Evolutionary conservation across 1,284 basidiomycete genomes (phyloP).

Genomic region (Heliocybe sulcata): DNA sequence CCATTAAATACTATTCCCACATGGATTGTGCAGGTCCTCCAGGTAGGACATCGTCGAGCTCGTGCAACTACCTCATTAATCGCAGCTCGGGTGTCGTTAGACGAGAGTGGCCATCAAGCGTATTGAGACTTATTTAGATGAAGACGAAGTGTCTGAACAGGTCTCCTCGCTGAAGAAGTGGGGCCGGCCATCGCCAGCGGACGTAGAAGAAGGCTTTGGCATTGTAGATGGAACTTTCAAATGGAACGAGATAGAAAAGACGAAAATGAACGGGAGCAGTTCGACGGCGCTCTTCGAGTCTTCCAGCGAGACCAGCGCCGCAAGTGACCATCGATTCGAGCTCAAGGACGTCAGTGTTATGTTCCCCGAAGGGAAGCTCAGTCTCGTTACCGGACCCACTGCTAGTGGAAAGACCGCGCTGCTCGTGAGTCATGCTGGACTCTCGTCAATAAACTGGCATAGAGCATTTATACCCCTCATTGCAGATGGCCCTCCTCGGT

Average conservation of each 20-base stretch:
- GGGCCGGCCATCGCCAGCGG: slow-evolving; percentile 12
- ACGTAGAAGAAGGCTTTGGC: slow-evolving; percentile 41
- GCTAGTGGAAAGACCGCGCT: slow-evolving; percentile 79
- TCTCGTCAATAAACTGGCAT: neutral
- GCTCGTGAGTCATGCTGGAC: slow-evolving; percentile 35
- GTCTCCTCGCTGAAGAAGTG: slow-evolving; percentile 28
- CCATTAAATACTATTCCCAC: slow-evolving; percentile 69
- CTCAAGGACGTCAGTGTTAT: slow-evolving; percentile 55
- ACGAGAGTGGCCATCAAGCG: slow-evolving; percentile 74
- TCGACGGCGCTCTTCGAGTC: slow-evolving; percentile 9
- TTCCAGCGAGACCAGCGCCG: slow-evolving; percentile 12
- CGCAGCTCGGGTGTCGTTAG: slow-evolving; percentile 27
- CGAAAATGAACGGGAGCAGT: neutral
- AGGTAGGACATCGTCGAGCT: slow-evolving; percentile 26
- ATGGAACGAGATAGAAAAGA: slow-evolving; percentile 53
- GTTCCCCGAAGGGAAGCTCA: slow-evolving; percentile 66
- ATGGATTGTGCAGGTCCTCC: slow-evolving; percentile 57
- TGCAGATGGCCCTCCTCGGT: slow-evolving; percentile 58
- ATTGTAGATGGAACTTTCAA: slow-evolving; percentile 60
- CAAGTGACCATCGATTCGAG: slow-evolving; percentile 46
- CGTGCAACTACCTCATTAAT: slow-evolving; percentile 6
- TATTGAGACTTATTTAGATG: slow-evolving; percentile 73
- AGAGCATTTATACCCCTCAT: neutral
- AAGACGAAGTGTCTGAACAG: slow-evolving; percentile 59
- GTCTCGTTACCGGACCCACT: slow-evolving; percentile 65